Percentiles rank a stretch among this genome's conserved stretches.
These are phyloP conservation scores for Acacia pycnantha DNA, from an alignment of 331 rosid genomes.

Conservation along the genomic window DNA sequence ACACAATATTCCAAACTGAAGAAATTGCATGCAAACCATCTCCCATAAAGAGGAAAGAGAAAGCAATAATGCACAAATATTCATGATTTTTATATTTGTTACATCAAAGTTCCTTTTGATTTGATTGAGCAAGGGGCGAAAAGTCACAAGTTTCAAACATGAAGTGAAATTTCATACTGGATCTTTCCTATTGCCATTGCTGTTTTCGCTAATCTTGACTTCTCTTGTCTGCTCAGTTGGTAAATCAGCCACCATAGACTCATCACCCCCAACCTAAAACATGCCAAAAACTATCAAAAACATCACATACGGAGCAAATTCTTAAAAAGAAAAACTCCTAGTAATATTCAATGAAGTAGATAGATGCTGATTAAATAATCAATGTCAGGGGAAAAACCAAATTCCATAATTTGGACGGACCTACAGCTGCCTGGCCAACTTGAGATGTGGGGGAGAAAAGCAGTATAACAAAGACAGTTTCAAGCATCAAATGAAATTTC, in stretches of 20 bases:
- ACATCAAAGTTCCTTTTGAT: neutral
- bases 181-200: slow-evolving; percentile 56
- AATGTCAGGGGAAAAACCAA: neutral
- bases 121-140: neutral
- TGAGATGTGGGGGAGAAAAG: neutral
- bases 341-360: neutral
- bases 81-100: neutral
- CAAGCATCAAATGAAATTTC: slow-evolving; percentile 32
- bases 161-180: slow-evolving; percentile 57
- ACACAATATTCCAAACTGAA: neutral
- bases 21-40: neutral
- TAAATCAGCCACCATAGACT: slow-evolving; percentile 54
- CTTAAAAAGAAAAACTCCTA: neutral
- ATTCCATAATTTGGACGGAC: neutral
- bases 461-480: neutral
- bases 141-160: slow-evolving; percentile 21
- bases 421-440: neutral
- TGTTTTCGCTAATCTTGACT: slow-evolving; percentile 51
- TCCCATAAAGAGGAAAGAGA: neutral
- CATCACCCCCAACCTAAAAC: slow-evolving; percentile 60
- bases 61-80: neutral
- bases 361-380: slow-evolving; percentile 15
- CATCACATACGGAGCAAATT: slow-evolving; percentile 10
- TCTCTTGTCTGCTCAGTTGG: slow-evolving; percentile 79
- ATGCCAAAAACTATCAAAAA: slow-evolving; percentile 22